Base-by-base conservation (phyloP, 768 basidiomycete genomes). In the Psilocybe azurescens region DNA sequence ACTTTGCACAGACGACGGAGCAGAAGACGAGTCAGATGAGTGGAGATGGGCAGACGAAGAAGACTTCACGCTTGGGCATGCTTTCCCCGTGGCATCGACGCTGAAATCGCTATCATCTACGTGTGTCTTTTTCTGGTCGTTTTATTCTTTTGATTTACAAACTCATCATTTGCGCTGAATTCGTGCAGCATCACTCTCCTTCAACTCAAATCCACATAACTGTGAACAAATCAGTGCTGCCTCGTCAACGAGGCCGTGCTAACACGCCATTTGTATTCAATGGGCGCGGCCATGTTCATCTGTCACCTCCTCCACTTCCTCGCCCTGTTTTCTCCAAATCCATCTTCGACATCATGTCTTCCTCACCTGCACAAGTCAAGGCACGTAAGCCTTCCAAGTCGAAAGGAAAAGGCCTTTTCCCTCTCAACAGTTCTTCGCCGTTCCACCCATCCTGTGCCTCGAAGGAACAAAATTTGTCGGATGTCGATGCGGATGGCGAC, bases 21-120 rank as follows among this genome's bases (percentile, higher is more conserved):
- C 75, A 1, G 78, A 76, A 39, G 77, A 80, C 0, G 80, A 80
- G 5, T 13, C 41, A 16, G 41, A 44, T 13, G 80, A 77, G 8
- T 90, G 89, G 85, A 80, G 77, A 46, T 91, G 89, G 90, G 83
- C 86, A 54, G 83, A 86, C 2, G 90, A 91, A 68, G 87, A 89
- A 67, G 89, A 90, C 63, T 81, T 84, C 52, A 83, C 83, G 0
- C 70, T 91, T 13, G 79, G 70, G 7, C 83, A 86, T 67, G 84
- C 83, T 3, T 92, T 89, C 88, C 79, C 0, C 79, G 79, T 51
- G 79, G 83, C 10, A 73, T 76, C 24, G 76, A 81, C 49, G 68
- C 74, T 1, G 62, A 69, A 2, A 74, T 75, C n/a, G 90, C 80
- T 1, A 83, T 91, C 38, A 73, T 88, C 58, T 91, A 90, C 69